A percentile compares a stretch with the other conserved stretches of the same genome.
Evolutionary conservation across 163 green algal genomes (phyloP).

Genomic region (Prototheca stagnorum): DNA sequence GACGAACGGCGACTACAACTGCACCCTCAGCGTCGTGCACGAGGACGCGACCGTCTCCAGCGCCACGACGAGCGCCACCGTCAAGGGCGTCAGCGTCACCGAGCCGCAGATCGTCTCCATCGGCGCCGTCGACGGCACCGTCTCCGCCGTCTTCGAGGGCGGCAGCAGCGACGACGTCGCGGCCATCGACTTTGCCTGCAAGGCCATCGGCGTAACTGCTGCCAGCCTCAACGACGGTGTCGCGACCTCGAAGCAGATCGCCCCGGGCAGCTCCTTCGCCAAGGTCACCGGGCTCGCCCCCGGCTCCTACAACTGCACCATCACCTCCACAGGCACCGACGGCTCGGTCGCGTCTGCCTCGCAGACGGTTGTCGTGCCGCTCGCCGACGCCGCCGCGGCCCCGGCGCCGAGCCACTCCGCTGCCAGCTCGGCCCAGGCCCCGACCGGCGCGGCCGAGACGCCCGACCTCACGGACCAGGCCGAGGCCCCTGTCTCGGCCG

Average conservation of each 20-base stretch:
- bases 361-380: too few species aligned
- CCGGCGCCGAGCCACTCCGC: not conserved
- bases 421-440: not conserved
- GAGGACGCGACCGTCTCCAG: not conserved
- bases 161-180: not conserved
- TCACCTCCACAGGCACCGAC: not conserved
- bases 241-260: not conserved
- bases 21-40: not conserved
- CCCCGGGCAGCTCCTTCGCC: not conserved
- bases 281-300: constrained; percentile 4
- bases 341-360: not conserved
- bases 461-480: not conserved
- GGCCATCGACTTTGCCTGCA: not conserved
- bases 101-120: not conserved
- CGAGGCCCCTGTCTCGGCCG: not conserved
- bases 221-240: not conserved
- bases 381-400: not conserved
- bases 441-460: not conserved
- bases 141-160: not conserved
- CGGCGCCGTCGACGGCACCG: not conserved
- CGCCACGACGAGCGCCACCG: not conserved
- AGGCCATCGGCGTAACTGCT: not conserved
- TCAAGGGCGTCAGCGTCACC: not conserved
- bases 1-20: not conserved
- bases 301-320: constrained; percentile 8